Evolutionary conservation across 306 rosid genomes (phyloP).

Genomic region (Gillenia trifoliata): DNA sequence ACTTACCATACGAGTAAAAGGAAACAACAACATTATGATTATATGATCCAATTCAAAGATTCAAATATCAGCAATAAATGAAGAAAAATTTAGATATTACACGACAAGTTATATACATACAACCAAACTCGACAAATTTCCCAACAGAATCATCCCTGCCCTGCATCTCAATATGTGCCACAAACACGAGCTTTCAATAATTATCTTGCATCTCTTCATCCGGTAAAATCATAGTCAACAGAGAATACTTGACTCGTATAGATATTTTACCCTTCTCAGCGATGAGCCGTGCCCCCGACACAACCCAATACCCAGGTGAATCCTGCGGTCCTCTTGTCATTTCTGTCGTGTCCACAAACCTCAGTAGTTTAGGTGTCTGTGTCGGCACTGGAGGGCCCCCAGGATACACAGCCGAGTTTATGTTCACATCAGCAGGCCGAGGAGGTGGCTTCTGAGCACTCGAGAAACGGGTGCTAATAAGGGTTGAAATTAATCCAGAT

Average conservation of each 20-base stretch:
- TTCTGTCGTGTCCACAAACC: slow-evolving; percentile 84
- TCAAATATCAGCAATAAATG: too few relatives aligned
- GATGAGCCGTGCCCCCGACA: slow-evolving; percentile 72
- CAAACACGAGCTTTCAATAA: background rate
- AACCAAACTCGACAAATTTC: slow-evolving; percentile 10
- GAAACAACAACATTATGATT: too few relatives aligned
- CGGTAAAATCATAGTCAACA: slow-evolving; percentile 50
- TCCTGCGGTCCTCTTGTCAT: slow-evolving; percentile 95
- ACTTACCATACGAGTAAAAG: too few relatives aligned
- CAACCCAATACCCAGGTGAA: slow-evolving; percentile 86
- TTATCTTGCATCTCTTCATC: slow-evolving; percentile 41
- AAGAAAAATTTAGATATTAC: too few relatives aligned
- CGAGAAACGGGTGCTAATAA: slow-evolving; percentile 71
- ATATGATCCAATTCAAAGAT: too few relatives aligned
- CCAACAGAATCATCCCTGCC: background rate
- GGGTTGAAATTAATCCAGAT: slow-evolving; percentile 78
- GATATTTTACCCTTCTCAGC: slow-evolving; percentile 81
- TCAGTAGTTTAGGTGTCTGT: slow-evolving; percentile 65
- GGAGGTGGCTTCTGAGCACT: slow-evolving; percentile 59
- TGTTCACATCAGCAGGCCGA: slow-evolving; percentile 54
- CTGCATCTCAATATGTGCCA: background rate
- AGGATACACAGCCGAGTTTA: slow-evolving; percentile 83
- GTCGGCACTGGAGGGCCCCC: slow-evolving; percentile 78
- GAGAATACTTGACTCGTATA: slow-evolving; percentile 72
- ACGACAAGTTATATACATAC: slow-evolving; percentile 39